Percentiles rank a stretch among this genome's conserved stretches.
phyloP scores from a whole-genome alignment of 352 stramenopile species.

The Phytopythium oedochilum region DNA sequence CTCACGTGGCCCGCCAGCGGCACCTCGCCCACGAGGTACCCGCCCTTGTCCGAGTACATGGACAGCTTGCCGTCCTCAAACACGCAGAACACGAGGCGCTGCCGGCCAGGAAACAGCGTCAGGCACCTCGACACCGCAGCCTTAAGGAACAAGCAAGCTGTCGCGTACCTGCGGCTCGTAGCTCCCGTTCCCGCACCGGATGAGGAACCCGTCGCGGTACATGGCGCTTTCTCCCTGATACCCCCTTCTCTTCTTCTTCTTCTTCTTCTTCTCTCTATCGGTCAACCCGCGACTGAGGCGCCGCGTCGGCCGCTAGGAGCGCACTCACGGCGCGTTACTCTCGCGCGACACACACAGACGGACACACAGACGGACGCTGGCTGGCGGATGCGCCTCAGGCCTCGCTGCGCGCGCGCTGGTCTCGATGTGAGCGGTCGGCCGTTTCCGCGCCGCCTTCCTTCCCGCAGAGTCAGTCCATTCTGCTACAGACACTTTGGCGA shows the following conservation, averaged over 20 bases:
- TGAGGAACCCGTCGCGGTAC: conserved; percentile 79
- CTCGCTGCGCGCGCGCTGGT: not conserved
- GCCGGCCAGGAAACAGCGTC: no score
- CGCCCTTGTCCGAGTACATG: conserved; percentile 72
- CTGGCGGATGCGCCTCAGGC: no score
- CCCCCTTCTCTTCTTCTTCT: not conserved
- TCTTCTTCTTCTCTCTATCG: not conserved
- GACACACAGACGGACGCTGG: no score
- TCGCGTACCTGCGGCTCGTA: conserved; percentile 52
- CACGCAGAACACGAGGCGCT: conserved; percentile 72
- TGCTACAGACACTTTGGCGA: no score
- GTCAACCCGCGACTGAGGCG: no score
- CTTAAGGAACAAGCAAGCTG: no score
- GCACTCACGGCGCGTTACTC: no score
- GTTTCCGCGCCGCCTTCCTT: no score
- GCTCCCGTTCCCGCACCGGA: conserved; percentile 44
- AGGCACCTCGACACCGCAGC: no score
- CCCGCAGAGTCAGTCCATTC: no score
- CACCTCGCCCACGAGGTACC: conserved; percentile 52
- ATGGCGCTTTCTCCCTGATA: conserved; percentile 26
- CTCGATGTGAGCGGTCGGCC: not conserved
- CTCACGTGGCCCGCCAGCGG: conserved; percentile 67
- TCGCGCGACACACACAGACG: no score
- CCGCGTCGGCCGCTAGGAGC: not conserved
- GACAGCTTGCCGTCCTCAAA: conserved; percentile 73